Base-by-base conservation (phyloP, 768 basidiomycete genomes). In the Neoboletus magnificus region DNA sequence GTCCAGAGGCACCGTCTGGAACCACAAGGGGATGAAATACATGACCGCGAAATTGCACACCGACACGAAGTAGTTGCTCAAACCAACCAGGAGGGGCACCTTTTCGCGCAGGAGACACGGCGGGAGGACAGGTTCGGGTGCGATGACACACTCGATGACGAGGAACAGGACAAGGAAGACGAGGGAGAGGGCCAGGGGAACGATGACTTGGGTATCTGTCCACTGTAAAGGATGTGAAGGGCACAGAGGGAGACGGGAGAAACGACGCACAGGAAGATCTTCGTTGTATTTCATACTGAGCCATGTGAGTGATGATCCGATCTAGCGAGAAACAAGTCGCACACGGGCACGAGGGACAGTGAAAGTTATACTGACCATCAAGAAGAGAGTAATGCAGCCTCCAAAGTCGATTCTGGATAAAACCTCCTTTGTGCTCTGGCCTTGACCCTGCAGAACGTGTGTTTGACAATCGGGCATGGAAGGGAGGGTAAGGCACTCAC, bases 11-110 rank as follows among this genome's bases (percentile, higher is more conserved):
- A 91, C 89, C 0, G 85, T 89, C 67, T 91, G 87, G 66, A 91
- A 91, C 86, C 87, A 91, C 66, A 87, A 80, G 3, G 90, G 89
- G 66, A 84, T 80, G 68, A 85, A 90, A 68, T 88, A 92, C 66
- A 81, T 87, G 60, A 90, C 78, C 1, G 84, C 74, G 47, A 91
- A 87, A 65, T 89, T 92, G 67, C 87, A 89, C 2, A 78, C 76
- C 5, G 87, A 80, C 12, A 91, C 89, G 22, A 89, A 78, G 63
- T 84, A 86, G 63, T 89, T 90, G 63, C 83, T 87, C 49, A 76
- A 68, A 3, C 85, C 86, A 18, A 90, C 82, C 1, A 93, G 75
- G 5, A 89, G 74, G 0, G 91, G 87, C 0, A 91, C 83, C 54
- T 76, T 82, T 66, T 85, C 76, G 18, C 75, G 76, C n/a, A 92